These are phyloP conservation scores for Cinnamomum micranthum DNA, from an alignment of 164 flowering plant species.

Conservation along the genomic window DNA sequence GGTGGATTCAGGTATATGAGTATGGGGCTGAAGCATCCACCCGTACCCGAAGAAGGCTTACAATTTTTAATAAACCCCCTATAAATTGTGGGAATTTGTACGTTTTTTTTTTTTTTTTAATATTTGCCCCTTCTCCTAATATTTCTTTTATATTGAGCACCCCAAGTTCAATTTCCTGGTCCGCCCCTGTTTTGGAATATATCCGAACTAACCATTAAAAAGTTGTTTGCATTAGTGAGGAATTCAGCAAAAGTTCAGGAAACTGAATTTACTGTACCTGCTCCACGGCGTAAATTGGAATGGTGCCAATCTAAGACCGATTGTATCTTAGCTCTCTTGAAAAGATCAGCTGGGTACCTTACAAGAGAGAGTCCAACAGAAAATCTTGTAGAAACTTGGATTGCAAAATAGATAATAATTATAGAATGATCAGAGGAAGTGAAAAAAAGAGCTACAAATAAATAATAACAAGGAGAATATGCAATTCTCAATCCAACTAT, in stretches of 20 bases:
- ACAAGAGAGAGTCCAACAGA: slow-evolving; percentile 2
- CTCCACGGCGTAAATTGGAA: slow-evolving; percentile 70
- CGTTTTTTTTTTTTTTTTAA: no score
- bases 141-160: no score
- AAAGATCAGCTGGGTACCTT: slow-evolving; percentile 88
- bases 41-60: no score
- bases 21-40: no score
- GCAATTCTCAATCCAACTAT: neutral
- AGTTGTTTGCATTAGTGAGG: no score
- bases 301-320: slow-evolving; percentile 97
- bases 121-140: no score
- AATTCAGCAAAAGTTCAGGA: neutral
- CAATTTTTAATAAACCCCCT: no score
- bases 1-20: no score
- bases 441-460: neutral
- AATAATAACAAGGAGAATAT: neutral
- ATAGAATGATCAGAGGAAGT: neutral
- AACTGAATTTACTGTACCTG: slow-evolving; percentile 37
- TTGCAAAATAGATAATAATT: neutral
- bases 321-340: slow-evolving; percentile 68
- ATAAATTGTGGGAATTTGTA: no score
- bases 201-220: no score
- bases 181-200: no score
- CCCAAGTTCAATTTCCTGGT: no score
- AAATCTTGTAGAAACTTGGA: neutral